Percentiles rank a stretch among this genome's conserved stretches.
These are phyloP conservation scores for Solanum appendiculatum DNA, from an alignment of 257 asterid genomes.

Conservation along the genomic window DNA sequence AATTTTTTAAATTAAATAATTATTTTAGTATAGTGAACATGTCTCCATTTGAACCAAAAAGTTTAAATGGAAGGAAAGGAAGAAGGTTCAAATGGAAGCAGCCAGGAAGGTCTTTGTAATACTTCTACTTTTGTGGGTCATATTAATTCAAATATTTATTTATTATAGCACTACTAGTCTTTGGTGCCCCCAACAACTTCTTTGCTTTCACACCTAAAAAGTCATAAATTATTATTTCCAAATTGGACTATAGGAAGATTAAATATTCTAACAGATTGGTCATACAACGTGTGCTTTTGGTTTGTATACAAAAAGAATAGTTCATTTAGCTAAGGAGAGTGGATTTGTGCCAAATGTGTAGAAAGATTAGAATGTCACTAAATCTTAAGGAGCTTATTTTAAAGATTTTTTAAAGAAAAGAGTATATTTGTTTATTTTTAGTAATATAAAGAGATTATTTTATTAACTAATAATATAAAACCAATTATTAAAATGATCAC, in stretches of 20 bases:
- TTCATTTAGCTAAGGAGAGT: neutral
- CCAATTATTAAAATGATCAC: neutral
- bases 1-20: no score
- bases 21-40: no score
- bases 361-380: neutral
- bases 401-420: neutral
- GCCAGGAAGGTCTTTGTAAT: neutral
- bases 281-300: neutral
- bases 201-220: neutral
- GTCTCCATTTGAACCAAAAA: neutral
- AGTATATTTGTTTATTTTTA: neutral
- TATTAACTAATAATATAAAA: neutral
- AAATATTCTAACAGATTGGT: neutral
- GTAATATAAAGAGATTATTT: neutral
- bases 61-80: neutral
- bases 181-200: neutral
- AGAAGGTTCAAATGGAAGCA: neutral
- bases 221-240: neutral
- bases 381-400: neutral
- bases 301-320: neutral
- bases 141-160: neutral
- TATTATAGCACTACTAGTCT: neutral
- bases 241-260: neutral
- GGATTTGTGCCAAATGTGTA: neutral
- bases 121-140: neutral